Conservation (phyloP, 495 filamentous ascomycete species). For the Xylaria curta region DNA sequence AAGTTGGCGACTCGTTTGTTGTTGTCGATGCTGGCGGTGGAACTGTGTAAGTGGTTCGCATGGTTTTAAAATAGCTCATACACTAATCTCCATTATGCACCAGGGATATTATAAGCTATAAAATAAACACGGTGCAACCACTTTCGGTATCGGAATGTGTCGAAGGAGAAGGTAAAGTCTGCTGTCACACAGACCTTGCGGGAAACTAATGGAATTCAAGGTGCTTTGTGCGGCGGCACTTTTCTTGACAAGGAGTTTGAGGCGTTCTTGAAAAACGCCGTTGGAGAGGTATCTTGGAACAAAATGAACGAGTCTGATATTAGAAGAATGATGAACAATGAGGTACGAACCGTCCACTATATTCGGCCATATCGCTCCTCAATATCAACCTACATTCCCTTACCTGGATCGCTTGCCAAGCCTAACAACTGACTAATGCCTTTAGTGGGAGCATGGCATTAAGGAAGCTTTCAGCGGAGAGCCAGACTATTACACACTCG, state of each 20-base stretch:
- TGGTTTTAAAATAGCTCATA: neutral
- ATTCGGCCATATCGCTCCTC: neutral
- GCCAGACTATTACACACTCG: neutral
- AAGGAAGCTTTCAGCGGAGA: neutral
- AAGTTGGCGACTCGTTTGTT: constrained; percentile 59
- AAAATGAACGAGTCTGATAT: constrained; percentile 17
- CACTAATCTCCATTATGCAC: neutral
- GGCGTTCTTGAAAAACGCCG: neutral
- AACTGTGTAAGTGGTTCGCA: constrained; percentile 61
- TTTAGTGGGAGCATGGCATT: constrained; percentile 19
- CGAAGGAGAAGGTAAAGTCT: constrained; percentile 7
- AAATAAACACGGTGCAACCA: constrained; percentile 6
- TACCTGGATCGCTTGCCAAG: neutral
- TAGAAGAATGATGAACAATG: constrained; percentile 19
- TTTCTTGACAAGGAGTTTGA: constrained; percentile 20
- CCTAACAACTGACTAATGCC: neutral
- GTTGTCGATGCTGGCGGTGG: constrained; percentile 66
- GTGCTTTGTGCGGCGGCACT: constrained; percentile 10
- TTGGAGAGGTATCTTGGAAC: neutral
- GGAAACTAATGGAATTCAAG: neutral
- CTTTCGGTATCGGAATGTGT: constrained; percentile 10
- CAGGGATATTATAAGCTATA: constrained; percentile 15
- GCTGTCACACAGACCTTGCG: neutral
- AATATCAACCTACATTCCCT: no score
- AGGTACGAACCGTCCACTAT: neutral